Conservation (phyloP, 1,139 yeast species). For the Magnusiomyces ingens region DNA sequence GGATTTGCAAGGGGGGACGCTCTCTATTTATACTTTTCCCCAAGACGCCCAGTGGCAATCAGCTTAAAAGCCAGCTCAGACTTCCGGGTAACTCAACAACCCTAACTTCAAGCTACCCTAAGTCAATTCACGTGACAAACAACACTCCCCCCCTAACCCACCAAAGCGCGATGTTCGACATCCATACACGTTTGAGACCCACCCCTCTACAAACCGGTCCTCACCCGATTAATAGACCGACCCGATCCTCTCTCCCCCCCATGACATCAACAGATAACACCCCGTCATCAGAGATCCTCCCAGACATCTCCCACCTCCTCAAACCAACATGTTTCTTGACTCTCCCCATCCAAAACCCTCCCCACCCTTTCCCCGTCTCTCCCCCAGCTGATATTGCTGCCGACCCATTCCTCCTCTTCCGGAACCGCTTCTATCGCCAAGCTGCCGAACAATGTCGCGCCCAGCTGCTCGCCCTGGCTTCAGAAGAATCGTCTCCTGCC, state of each 20-base stretch:
- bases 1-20: constrained; percentile 6
- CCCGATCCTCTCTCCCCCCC: too few species aligned
- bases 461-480: constrained; percentile 14
- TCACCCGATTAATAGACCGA: too few species aligned
- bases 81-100: too few species aligned
- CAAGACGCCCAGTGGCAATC: not conserved
- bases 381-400: constrained; percentile 17
- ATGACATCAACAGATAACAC: too few species aligned
- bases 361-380: constrained; percentile 20
- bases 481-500: constrained; percentile 4
- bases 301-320: constrained; percentile 18
- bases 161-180: too few species aligned
- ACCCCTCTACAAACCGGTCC: too few species aligned
- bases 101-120: too few species aligned
- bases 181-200: too few species aligned
- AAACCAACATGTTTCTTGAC: constrained; percentile 22
- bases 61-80: too few species aligned
- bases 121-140: too few species aligned
- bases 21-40: constrained; percentile 3
- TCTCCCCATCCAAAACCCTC: constrained; percentile 22
- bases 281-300: not conserved
- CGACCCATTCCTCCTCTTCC: constrained; percentile 17
- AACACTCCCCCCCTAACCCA: too few species aligned
- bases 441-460: constrained; percentile 23
- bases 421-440: constrained; percentile 20